Percentiles rank a stretch among this genome's conserved stretches.
phyloP scores from a whole-genome alignment of 768 basidiomycete genomes.

The Tricholoma terreum region DNA sequence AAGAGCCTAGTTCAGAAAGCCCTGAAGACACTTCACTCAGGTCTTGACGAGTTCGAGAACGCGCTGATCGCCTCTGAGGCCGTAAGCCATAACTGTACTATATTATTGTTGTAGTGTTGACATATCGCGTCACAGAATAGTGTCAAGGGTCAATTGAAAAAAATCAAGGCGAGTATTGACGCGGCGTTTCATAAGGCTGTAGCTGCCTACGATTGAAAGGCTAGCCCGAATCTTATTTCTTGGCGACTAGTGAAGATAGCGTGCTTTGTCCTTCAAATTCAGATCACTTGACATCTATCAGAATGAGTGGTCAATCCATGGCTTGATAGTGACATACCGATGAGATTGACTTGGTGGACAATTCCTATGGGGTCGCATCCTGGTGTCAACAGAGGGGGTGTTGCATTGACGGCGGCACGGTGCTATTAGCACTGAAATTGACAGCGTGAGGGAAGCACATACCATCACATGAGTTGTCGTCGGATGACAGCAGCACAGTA shows the following conservation, averaged over 20 bases:
- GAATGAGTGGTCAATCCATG: no score
- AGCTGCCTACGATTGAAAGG: background rate
- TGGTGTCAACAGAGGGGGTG: no score
- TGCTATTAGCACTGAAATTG: no score
- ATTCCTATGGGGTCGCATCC: no score
- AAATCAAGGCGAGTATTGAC: background rate
- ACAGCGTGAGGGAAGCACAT: no score
- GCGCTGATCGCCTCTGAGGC: background rate
- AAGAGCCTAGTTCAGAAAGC: background rate
- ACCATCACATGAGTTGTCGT: no score
- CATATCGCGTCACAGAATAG: background rate
- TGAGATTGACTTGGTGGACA: no score
- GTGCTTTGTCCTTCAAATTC: no score
- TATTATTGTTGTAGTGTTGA: background rate
- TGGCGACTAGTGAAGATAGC: background rate
- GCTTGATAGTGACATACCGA: no score
- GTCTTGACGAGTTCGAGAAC: background rate
- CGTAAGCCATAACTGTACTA: slow-evolving; percentile 1
- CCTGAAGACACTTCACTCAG: background rate
- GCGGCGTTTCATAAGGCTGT: slow-evolving; percentile 4
- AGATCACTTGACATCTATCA: no score
- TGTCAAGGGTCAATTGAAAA: background rate
- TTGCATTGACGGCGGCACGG: no score
- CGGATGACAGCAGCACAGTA: no score
- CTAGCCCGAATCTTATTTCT: background rate